Base-by-base conservation (phyloP, 2,329 filamentous ascomycete genomes). In the Xylariaceae sp. region DNA sequence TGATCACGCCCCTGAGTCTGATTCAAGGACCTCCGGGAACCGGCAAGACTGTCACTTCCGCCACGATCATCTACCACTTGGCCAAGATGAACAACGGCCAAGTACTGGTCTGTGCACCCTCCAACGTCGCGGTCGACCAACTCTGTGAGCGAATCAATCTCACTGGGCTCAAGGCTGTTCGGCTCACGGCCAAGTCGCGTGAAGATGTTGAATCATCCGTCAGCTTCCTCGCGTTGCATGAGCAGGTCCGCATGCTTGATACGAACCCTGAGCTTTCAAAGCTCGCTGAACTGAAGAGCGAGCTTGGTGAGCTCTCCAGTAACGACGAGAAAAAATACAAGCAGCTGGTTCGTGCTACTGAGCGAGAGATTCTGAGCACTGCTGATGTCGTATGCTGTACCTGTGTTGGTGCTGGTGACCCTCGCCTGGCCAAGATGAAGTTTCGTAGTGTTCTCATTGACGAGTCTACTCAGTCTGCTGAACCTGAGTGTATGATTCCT, bases 131-230 rank as follows among this genome's bases (percentile, higher is more conserved):
- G 8, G 93, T 98, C 19, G 93, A 98, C 60, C 93, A 98, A 66
- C 83, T 98, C 22, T 98, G 93, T 62, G 93, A 98, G 67, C 89
- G 94, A 35, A 91, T 98, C 48, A 91, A 97, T 65, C 80, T 83
- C 43, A 98, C 93, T 26, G 90, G 90, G 2, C 76, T 98, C 50
- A 98, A 98, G 71, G 93, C 94, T 40, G 93, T 97, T 33, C 90
- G 93, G 59, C 81, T 98, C 44, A 98, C 93, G n/a, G 93, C 93
- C 47, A 98, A 98, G 67, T 98, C 93, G 38, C 86, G 93, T 47
- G 93, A 98, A 64, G 93, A 98, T 72, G 93, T 98, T 9, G 93
- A 98, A 64, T 96, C 91, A n/a, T 90, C 90, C 3, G 93, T 98
- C 53, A 89, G 88, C 55, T 97, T 96, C 67, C 74, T 98, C 31